Base-by-base conservation (phyloP, 2,329 filamentous ascomycete genomes). In the Phialocephala subalpina region DNA sequence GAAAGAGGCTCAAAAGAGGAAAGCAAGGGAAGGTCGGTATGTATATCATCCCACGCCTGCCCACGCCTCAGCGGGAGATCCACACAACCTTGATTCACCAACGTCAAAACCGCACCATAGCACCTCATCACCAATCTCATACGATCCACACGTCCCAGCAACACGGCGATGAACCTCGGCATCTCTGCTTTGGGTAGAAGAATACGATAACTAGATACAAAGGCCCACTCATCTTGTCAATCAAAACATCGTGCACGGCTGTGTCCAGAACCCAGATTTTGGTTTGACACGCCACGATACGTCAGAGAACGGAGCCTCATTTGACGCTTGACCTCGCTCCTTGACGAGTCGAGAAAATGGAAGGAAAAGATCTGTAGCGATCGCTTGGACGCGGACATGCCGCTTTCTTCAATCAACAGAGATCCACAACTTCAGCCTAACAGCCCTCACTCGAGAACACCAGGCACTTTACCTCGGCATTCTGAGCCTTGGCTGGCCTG, bases 351-450 rank as follows among this genome's bases (percentile, higher is more conserved):
- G n/a, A n/a, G n/a, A n/a, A n/a, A n/a, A n/a, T n/a, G n/a, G n/a
- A n/a, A n/a, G n/a, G n/a, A 11, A 12, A n/a, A 49, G 22, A 14
- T 42, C 12, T 6, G 14, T n/a, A 42, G 16, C 12, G 40, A 42
- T 16, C 40, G 18, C 40, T 42, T 18, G 12, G n/a, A 11, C 4
- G 45, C n/a, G 45, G n/a, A 49, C 45, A 22, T 14, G 45, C 45
- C 45, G 45, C n/a, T 20, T 49, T 20, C 11, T 20, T 6, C n/a
- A 49, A 25, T 7, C 20, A 49, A 25, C 29, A 33, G 3, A 22
- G 20, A 49, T 49, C 45, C 45, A 49, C 45, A 49, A 11, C 45
- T 6, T 25, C n/a, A 49, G 20, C n/a, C 45, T n/a, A 49, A 49
- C 20, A 11, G 45, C 5, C 7, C n/a, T n/a, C n/a, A n/a, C n/a